phyloP scores from a whole-genome alignment of 495 filamentous ascomycete species.

The Extremus antarcticus region DNA sequence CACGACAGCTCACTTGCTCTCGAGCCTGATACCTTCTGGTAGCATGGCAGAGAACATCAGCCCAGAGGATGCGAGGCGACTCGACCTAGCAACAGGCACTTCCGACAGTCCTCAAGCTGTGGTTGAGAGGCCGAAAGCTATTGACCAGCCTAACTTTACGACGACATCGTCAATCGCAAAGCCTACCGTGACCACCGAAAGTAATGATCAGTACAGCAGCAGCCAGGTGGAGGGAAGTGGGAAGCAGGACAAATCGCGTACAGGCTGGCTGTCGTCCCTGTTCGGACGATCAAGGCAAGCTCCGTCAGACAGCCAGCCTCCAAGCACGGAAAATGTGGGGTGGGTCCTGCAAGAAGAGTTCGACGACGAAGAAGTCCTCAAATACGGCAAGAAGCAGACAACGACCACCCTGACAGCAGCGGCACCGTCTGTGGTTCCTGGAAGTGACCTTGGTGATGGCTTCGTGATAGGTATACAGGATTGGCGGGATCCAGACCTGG shows the following conservation, averaged over 20 bases:
- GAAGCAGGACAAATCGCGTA: background rate
- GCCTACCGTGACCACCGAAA: constrained; percentile 19
- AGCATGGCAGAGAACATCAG: constrained; percentile 44
- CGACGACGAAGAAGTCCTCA: constrained; percentile 36
- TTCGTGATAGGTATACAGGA: constrained; percentile 91
- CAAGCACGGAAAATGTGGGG: constrained; percentile 71
- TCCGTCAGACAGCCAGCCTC: constrained; percentile 47
- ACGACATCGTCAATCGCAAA: constrained; percentile 9
- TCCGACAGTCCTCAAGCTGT: constrained; percentile 4
- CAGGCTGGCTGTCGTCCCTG: background rate
- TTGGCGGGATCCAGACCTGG: constrained; percentile 78
- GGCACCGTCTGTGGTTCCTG: constrained; percentile 16
- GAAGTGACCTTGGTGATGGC: constrained; percentile 41
- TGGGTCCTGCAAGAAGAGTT: constrained; percentile 64
- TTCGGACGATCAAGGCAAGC: background rate
- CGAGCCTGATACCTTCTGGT: constrained; percentile 70
- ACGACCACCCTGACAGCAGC: constrained; percentile 17
- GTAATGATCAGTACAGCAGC: background rate
- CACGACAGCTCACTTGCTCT: constrained; percentile 87
- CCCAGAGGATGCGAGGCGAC: constrained; percentile 37
- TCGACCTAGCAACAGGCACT: constrained; percentile 8
- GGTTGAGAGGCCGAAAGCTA: constrained; percentile 7
- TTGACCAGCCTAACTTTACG: constrained; percentile 21
- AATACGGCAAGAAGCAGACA: constrained; percentile 27
- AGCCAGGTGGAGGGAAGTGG: background rate